Evolutionary conservation across 768 basidiomycete genomes (phyloP).

Genomic region (Austroboletus festivus): DNA sequence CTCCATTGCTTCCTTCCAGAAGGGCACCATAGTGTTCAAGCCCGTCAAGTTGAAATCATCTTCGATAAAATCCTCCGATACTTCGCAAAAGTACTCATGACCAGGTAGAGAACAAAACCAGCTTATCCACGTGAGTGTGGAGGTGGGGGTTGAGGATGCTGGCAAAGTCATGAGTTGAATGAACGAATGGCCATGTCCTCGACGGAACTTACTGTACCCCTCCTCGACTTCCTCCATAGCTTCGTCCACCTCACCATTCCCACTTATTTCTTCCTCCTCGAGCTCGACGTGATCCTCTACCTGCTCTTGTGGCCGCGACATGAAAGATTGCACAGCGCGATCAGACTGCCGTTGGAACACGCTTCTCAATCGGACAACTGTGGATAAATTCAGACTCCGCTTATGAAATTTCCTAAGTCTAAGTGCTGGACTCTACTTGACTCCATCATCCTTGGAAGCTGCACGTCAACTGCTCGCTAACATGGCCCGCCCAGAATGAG

Average conservation of each 20-base stretch:
- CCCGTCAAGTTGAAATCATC: conserved; percentile 99
- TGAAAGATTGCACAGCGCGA: conserved; percentile 25
- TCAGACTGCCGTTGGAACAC: conserved; percentile 22
- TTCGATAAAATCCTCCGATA: conserved; percentile 98
- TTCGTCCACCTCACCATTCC: conserved; percentile 63
- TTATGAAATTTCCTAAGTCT: no score
- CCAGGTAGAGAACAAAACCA: conserved; percentile 95
- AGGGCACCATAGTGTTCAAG: conserved; percentile 92
- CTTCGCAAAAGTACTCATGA: conserved; percentile 98
- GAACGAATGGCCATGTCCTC: conserved; percentile 5
- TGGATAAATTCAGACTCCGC: conserved; percentile 31
- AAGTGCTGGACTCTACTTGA: conserved; percentile 1
- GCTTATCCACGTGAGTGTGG: conserved; percentile 91
- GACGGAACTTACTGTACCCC: conserved; percentile 69
- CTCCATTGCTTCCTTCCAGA: conserved; percentile 99
- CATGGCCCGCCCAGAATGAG: conserved; percentile 49
- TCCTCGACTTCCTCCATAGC: conserved; percentile 69
- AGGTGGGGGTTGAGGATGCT: conserved; percentile 90
- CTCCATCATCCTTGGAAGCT: conserved; percentile 30
- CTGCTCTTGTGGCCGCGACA: conserved; percentile 38
- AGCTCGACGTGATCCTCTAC: conserved; percentile 50
- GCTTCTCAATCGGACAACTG: conserved; percentile 27
- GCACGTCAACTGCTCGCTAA: conserved; percentile 50
- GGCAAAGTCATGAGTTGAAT: conserved; percentile 17
- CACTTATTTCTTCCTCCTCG: conserved; percentile 62